Percentiles rank a stretch among this genome's conserved stretches.
Conservation (phyloP, 805 yeast genomes). For the Komagataella pastoris region DNA sequence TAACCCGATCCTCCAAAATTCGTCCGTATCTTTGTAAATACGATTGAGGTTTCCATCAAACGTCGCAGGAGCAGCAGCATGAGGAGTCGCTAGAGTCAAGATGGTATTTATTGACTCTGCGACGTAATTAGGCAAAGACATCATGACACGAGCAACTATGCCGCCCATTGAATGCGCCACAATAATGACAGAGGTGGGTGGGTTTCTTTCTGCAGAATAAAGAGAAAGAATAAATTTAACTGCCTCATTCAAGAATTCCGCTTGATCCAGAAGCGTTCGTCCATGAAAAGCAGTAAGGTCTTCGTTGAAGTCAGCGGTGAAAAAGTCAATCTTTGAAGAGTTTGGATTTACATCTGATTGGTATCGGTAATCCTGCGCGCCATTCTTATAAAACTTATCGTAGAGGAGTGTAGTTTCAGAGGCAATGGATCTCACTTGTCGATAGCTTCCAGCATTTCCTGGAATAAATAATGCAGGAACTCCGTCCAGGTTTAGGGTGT, state of each 20-base stretch:
- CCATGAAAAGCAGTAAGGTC: constrained; percentile 97
- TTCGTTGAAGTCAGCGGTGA: constrained; percentile 88
- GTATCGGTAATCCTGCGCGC: constrained; percentile 2
- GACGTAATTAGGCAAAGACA: constrained; percentile 64
- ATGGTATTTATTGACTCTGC: constrained; percentile 70
- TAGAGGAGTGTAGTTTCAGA: constrained; percentile 55
- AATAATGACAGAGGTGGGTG: constrained; percentile 50
- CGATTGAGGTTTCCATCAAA: constrained; percentile 80
- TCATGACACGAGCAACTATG: constrained; percentile 75
- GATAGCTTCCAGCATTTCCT: constrained; percentile 93
- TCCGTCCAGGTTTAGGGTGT: constrained; percentile 32
- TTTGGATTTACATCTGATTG: constrained; percentile 16
- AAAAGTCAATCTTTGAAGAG: constrained; percentile 57
- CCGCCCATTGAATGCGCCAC: constrained; percentile 98
- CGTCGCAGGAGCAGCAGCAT: constrained; percentile 82
- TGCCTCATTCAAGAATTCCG: constrained; percentile 87
- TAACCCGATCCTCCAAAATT: constrained; percentile 66
- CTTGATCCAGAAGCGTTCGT: constrained; percentile 83
- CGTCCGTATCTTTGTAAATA: constrained; percentile 61
- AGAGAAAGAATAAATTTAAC: constrained; percentile 59
- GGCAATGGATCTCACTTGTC: constrained; percentile 87
- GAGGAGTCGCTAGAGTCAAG: constrained; percentile 82
- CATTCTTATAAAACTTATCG: constrained; percentile 18
- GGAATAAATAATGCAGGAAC: constrained; percentile 90
- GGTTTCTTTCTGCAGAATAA: constrained; percentile 25